Evolutionary conservation across 768 basidiomycete species (phyloP), one percentile per base, ranked within the genome.

Genomic region (Naganishia antarctica): DNA sequence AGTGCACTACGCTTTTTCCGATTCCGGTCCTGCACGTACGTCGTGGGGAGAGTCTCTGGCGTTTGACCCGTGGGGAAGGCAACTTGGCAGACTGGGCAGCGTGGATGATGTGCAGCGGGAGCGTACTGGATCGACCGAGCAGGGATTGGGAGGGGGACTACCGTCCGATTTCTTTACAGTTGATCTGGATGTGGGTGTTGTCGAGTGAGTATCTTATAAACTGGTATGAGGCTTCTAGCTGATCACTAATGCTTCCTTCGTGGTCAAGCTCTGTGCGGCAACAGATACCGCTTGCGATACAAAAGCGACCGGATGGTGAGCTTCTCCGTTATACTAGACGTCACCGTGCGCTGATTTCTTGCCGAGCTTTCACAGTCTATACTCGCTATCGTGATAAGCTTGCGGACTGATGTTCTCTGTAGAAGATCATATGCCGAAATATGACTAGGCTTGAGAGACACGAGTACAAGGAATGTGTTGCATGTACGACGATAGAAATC

Each of bases 11-110:
- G 29, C 50, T 1, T 4, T 28, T 3, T 40, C 37, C 15, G 31
- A 34, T 2, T 12, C 32, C 15, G 23, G 7, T 23, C 61, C 65
- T 5, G 48, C 49, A 3, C 65, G 75, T 1, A 64, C 68, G 1
- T 74, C 73, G 1, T 76, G 75, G 75, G 75, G 75, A 8, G 75
- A 76, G 61, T 63, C 69, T 0, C 53, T 76, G 34, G 68, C 73
- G 16, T 76, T 72, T 49, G 70, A 70, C 28, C 73, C 75, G 2
- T 76, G 75, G 75, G 75, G 75, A 21, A 37, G 31, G 47, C 61
- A 70, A 41, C 51, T 76, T 3, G 75, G 70, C 26, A 66, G 73
- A 15, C 62, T 76, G 15, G 40, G 62, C 2, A 70, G 69, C 21
- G 68, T 74, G 43, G 75, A 76, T 44, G 71, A 74, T 61, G 63